Percentiles rank a stretch among this genome's conserved stretches.
phyloP scores from a whole-genome alignment of 1,284 basidiomycete species.

The Cronartium quercuum region DNA sequence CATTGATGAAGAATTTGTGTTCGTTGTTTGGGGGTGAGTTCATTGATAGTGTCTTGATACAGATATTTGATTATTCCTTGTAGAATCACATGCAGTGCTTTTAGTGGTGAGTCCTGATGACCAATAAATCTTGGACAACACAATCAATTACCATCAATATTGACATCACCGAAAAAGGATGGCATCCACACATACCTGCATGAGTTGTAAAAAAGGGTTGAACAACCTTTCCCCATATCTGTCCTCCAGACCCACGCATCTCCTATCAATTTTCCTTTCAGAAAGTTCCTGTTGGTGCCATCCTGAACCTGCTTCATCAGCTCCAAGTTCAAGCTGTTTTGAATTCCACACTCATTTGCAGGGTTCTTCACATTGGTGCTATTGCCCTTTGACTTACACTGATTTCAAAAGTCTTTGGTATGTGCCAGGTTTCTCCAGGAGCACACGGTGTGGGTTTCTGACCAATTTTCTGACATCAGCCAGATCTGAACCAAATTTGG shows the following conservation, averaged over 20 bases:
- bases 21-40: slow-evolving; percentile 36
- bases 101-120: slow-evolving; percentile 49
- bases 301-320: background rate
- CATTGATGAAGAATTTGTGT: slow-evolving; percentile 45
- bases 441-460: background rate
- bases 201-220: background rate
- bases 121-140: slow-evolving; percentile 46
- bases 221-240: background rate
- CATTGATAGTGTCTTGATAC: slow-evolving; percentile 49
- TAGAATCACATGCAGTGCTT: slow-evolving; percentile 51
- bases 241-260: background rate
- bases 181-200: background rate
- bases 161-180: background rate
- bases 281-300: background rate
- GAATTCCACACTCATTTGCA: too few species aligned
- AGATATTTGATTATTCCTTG: slow-evolving; percentile 52
- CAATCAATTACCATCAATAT: background rate
- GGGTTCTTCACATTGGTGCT: too few species aligned
- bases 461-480: too few species aligned
- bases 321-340: too few species aligned
- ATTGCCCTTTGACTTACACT: too few species aligned
- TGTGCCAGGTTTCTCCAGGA: background rate
- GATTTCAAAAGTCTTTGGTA: too few species aligned
- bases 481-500: background rate
- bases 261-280: background rate